Conservation (phyloP, 257 asterid genomes). For the Rubia yunnanensis region DNA sequence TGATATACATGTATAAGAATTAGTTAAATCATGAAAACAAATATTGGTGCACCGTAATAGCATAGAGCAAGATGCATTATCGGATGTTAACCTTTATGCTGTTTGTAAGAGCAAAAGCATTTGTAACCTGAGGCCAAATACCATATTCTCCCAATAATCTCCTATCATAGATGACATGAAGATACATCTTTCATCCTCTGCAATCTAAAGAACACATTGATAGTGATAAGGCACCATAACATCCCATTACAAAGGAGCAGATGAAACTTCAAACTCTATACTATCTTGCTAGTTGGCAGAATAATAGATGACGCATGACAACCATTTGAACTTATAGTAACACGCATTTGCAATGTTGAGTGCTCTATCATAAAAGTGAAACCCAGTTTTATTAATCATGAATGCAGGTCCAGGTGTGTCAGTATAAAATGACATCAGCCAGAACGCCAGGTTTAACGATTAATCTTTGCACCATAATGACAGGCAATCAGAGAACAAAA, state of each 20-base stretch:
- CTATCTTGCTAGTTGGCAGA: not conserved
- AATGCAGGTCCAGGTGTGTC: not conserved
- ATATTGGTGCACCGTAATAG: not conserved
- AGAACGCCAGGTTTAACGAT: not conserved
- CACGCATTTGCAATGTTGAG: not conserved
- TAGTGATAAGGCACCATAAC: not conserved
- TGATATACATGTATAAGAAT: not conserved
- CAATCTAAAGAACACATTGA: conserved; percentile 42
- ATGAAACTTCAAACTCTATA: not conserved
- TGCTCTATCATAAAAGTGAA: not conserved
- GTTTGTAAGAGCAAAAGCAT: conserved; percentile 71
- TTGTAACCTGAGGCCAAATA: conserved; percentile 73
- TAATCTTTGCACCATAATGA: no score
- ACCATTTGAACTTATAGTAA: not conserved
- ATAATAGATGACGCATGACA: not conserved
- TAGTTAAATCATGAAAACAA: not conserved
- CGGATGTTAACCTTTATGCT: conserved; percentile 50
- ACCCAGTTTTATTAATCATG: not conserved
- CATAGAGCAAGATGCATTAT: not conserved
- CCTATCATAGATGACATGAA: conserved; percentile 68
- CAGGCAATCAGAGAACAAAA: not conserved
- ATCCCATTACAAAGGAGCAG: not conserved
- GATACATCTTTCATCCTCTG: conserved; percentile 66
- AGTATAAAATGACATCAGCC: not conserved
- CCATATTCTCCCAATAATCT: conserved; percentile 77